phyloP scores from a whole-genome alignment of 2,329 filamentous ascomycete genomes.

The Leptosphaerulina australis region DNA sequence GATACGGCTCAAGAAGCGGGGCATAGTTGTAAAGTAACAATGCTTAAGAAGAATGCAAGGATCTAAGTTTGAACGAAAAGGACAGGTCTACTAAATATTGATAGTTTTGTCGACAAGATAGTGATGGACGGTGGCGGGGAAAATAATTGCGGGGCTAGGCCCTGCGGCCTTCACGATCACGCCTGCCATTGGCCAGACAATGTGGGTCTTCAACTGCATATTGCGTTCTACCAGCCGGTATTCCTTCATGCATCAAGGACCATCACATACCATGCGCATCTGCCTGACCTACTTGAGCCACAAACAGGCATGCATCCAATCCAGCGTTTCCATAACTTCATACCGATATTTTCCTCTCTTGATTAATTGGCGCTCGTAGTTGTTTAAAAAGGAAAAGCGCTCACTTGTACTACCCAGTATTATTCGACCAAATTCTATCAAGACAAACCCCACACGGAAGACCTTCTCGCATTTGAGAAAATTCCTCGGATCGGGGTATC shows the following conservation, averaged over 20 bases:
- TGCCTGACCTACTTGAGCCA: too few relatives aligned
- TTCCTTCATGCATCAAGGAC: background rate
- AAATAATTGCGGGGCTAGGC: slow-evolving; percentile 18
- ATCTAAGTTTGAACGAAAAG: slow-evolving; percentile 2
- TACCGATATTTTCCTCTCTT: too few relatives aligned
- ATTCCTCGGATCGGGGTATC: too few relatives aligned
- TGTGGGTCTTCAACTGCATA: background rate
- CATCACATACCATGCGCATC: too few relatives aligned
- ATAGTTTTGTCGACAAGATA: slow-evolving; percentile 12
- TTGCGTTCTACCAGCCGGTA: slow-evolving; percentile 10
- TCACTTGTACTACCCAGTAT: too few relatives aligned
- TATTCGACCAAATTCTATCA: too few relatives aligned
- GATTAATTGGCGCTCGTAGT: too few relatives aligned
- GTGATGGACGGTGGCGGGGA: slow-evolving; percentile 19
- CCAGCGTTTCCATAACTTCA: too few relatives aligned
- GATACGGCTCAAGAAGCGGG: slow-evolving; percentile 31
- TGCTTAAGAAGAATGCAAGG: background rate
- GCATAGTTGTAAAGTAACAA: slow-evolving; percentile 16
- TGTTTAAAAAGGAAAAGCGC: too few relatives aligned
- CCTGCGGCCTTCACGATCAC: background rate
- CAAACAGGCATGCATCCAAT: too few relatives aligned
- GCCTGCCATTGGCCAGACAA: slow-evolving; percentile 10
- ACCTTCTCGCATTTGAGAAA: too few relatives aligned
- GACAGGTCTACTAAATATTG: slow-evolving; percentile 1
- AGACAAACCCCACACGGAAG: too few relatives aligned